These are phyloP conservation scores for Tylopilus orsonianus DNA, from an alignment of 1,284 basidiomycete species.

Conservation along the genomic window DNA sequence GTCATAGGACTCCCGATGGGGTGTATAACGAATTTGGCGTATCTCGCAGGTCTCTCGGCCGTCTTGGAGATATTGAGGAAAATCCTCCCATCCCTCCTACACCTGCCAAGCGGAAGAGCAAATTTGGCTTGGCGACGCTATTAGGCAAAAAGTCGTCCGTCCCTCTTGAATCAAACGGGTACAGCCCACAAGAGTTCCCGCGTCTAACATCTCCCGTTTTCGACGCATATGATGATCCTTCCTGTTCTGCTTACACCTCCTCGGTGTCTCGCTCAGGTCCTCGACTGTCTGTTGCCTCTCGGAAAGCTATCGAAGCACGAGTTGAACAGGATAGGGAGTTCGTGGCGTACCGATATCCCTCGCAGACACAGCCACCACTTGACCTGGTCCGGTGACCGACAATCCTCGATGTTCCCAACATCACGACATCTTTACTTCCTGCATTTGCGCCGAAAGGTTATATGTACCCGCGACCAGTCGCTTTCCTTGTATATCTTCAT, in stretches of 20 bases:
- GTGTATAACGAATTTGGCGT: conserved; percentile 67
- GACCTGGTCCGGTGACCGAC: conserved; percentile 58
- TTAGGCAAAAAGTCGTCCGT: conserved; percentile 58
- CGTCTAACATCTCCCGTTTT: conserved; percentile 41
- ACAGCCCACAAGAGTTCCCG: conserved; percentile 44
- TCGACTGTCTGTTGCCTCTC: conserved; percentile 61
- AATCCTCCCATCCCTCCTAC: conserved; percentile 35
- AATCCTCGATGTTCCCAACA: conserved; percentile 5
- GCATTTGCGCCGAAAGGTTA: conserved; percentile 5
- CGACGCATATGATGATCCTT: conserved; percentile 47
- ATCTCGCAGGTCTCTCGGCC: conserved; percentile 59
- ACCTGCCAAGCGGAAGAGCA: conserved; percentile 64
- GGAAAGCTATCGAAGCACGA: conserved; percentile 71
- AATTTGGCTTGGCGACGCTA: conserved; percentile 62
- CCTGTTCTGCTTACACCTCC: conserved; percentile 41
- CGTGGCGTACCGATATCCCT: conserved; percentile 81
- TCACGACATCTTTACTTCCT: conserved; percentile 6
- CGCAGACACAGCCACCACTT: conserved; percentile 56
- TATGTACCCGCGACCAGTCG: neutral
- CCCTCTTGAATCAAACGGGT: conserved; percentile 40
- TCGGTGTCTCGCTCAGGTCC: conserved; percentile 44
- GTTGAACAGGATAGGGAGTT: conserved; percentile 79
- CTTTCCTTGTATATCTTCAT: conserved; percentile 24
- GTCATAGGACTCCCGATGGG: conserved; percentile 35
- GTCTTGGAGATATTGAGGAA: conserved; percentile 49